These are phyloP conservation scores for Euphorbia pulcherrima DNA, from an alignment of 345 rosid species.

Conservation along the genomic window DNA sequence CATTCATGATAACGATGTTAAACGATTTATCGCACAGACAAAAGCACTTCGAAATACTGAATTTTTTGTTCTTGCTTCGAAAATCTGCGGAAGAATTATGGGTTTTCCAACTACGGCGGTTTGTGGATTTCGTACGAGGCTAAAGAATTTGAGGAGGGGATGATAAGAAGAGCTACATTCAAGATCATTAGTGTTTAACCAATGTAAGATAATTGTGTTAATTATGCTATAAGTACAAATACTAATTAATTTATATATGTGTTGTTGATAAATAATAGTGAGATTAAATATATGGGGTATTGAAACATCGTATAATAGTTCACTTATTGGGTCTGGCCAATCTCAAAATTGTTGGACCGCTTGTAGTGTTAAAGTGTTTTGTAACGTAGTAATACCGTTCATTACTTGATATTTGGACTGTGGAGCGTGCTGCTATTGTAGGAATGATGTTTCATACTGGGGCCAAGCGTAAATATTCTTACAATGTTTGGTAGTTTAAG, in stretches of 20 bases:
- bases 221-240: neutral
- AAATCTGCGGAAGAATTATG: constrained; percentile 44
- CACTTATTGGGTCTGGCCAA: no score
- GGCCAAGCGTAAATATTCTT: no score
- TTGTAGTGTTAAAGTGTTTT: no score
- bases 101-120: constrained; percentile 30
- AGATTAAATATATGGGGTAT: no score
- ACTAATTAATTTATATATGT: neutral
- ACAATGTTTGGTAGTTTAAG: no score
- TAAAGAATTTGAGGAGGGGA: constrained; percentile 38
- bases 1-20: constrained; percentile 6
- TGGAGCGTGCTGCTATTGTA: no score
- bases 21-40: constrained; percentile 29
- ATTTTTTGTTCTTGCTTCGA: constrained; percentile 30
- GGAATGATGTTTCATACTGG: no score
- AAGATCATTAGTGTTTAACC: constrained; percentile 20
- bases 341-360: no score
- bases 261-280: no score
- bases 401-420: no score
- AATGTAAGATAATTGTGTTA: neutral
- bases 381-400: no score
- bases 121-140: constrained; percentile 35
- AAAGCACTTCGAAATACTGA: constrained; percentile 27
- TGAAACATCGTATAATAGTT: no score
- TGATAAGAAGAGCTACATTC: constrained; percentile 5